Conservation (phyloP, 2,329 filamentous ascomycete genomes). For the Colletotrichum falcatum region DNA sequence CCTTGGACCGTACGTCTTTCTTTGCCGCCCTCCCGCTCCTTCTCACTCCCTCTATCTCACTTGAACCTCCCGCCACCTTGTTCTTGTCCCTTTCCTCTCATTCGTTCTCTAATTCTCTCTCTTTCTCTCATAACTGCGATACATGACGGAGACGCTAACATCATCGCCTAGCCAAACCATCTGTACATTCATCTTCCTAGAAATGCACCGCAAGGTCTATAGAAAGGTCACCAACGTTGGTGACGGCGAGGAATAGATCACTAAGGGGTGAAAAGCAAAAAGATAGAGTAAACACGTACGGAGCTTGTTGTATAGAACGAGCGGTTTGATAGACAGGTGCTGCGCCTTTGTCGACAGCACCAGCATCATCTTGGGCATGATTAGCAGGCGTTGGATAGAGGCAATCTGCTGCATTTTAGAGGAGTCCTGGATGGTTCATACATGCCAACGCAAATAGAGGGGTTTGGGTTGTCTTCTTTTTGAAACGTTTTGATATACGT, state of each 20-base stretch:
- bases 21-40: neutral
- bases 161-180: conserved; percentile 76
- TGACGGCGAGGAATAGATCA: conserved; percentile 45
- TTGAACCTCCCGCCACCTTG: no score
- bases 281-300: neutral
- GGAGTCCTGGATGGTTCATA: conserved; percentile 31
- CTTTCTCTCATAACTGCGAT: neutral
- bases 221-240: conserved; percentile 63
- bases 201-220: conserved; percentile 87
- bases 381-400: conserved; percentile 32
- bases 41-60: neutral
- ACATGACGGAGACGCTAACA: neutral
- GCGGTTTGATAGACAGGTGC: conserved; percentile 27
- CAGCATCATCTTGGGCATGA: conserved; percentile 15
- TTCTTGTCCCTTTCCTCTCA: neutral
- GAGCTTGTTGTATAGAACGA: conserved; percentile 13
- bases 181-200: conserved; percentile 86
- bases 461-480: neutral
- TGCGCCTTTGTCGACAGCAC: conserved; percentile 16
- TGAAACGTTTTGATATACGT: neutral
- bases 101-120: neutral
- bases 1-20: conserved; percentile 68
- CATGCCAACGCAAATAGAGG: conserved; percentile 4
- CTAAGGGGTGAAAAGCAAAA: conserved; percentile 5
- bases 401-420: conserved; percentile 38